Evolutionary conservation across 176 grass and related monocot genomes (phyloP).

Genomic region (Otatea glauca): DNA sequence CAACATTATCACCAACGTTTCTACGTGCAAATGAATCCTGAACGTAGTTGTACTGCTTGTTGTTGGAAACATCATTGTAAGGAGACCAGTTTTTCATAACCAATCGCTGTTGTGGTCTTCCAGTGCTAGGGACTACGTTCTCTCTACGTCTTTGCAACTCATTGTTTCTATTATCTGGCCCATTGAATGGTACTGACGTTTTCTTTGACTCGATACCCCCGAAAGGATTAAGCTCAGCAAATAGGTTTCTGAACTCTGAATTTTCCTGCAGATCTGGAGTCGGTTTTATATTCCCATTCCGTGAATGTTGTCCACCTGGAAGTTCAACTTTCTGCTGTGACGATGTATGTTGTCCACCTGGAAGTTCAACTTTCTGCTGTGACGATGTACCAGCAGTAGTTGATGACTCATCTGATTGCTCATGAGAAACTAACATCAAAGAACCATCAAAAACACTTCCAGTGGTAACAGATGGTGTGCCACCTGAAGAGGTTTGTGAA

Average conservation of each 20-base stretch:
- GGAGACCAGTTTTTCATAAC: conserved; percentile 97
- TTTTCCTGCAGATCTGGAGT: conserved; percentile 54
- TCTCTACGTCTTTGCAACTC: conserved; percentile 78
- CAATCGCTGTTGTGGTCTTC: conserved; percentile 77
- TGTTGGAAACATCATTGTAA: conserved; percentile 93
- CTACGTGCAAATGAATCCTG: conserved; percentile 57
- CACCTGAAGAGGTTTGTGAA: conserved; percentile 50
- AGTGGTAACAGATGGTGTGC: conserved; percentile 46
- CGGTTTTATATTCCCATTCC: conserved; percentile 52
- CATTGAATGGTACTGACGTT: conserved; percentile 56
- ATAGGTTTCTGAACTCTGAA: conserved; percentile 72
- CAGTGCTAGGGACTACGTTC: conserved; percentile 65
- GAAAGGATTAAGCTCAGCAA: conserved; percentile 98
- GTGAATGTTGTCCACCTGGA: conserved; percentile 38
- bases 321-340: conserved; percentile 59
- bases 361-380: no score
- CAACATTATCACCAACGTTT: conserved; percentile 64
- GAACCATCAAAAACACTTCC: conserved; percentile 51
- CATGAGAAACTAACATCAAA: conserved; percentile 50
- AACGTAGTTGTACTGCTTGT: conserved; percentile 75
- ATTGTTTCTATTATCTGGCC: conserved; percentile 60
- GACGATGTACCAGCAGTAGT: conserved; percentile 62
- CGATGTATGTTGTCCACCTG: no score
- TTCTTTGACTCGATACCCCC: conserved; percentile 49
- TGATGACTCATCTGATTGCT: conserved; percentile 58